Evolutionary conservation across 1,284 basidiomycete genomes (phyloP), one percentile per base, ranked within the genome.

Genomic region (Trametes sp.): DNA sequence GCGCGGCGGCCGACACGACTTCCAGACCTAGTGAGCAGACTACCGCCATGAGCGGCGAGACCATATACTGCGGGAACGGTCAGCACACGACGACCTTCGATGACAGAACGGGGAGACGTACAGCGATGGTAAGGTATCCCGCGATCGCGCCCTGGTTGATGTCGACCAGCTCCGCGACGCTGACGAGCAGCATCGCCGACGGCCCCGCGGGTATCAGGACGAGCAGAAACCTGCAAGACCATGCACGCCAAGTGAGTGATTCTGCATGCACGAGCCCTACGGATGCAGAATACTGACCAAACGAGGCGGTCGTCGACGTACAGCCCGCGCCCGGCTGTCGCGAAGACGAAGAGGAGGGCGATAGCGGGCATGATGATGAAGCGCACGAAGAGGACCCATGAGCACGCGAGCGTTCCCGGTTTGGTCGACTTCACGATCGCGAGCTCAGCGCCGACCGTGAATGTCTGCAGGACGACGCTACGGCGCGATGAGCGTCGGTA

Each of bases 171-270:
- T 75, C 75, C 6, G 75, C 73, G 46, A 76, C 66, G 63, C 67
- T 76, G 10, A 72, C 70, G 19, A 76, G 71, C 23, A 76, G 59
- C 75, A 76, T 74, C 10, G 75, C 75, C 11, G 74, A 73, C 13
- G 74, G 75, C 0, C 74, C 74, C 1, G 71, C 61, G 8, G 75
- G 75, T 31, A 76, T 71, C 10, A 76, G 62, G 19, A 75, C 63
- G 35, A 76, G 69, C 23, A 76, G 57, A 66, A 76, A 75, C 75
- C 74, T 75, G 50, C 23, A 21, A 38, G 3, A 2, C 24, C 1
- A 16, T 10, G 26, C 24, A 6, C 45, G 24, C 13, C 13, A 1
- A 11, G 45, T 26, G 11, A 21, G 23, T 6, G n/a, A 48, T 28
- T 13, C 9, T 28, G 2, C 5, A 24, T 6, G 45, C 28, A 24